Evolutionary conservation across 2,329 filamentous ascomycete genomes (phyloP), one percentile per base, ranked within the genome.

Genomic region (Claviceps pazoutovae): DNA sequence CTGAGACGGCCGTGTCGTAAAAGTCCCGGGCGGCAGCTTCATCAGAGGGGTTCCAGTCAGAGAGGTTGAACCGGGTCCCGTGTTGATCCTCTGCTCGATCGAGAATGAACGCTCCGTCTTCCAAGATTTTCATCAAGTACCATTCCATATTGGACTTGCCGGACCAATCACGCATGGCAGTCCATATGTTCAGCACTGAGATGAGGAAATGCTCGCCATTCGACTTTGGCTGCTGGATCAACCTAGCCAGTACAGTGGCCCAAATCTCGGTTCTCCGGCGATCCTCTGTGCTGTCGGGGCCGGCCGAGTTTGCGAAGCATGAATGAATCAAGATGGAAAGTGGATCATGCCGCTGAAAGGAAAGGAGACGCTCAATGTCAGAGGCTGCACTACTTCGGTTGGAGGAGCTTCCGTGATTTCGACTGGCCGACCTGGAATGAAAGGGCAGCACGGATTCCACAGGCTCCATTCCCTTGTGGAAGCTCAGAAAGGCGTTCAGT

Each of bases 51-150:
- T 82, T 82, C 71, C 86, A 86, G 56, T 82, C 76, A 51, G 84
- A 82, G 42, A 86, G 72, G 67, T 88, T 82, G 67, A 84, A 78
- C 56, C 84, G 75, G 54, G 83, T 82, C 38, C 82, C 79, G 56
- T 85, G 77, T 60, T 88, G 84, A 62, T 89, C 85, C 66, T 90
- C 86, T 61, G 87, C 83, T 62, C 86, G 83, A 62, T 95, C 89
- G 59, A 96, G 74, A 53, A 97, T 74, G 63, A 96, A 96, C 41
- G 89, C 85, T 58, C 93, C 93, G 60, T 94, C 86, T 68, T 95
- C 88, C 36, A 98, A 78, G 54, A 94, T 88, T 64, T 93, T 87
- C 86, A 95, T 93, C 13, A 98, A 78, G 66, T 91, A 97, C 69
- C 88, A 86, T 69, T 96, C 90, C 74, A 98, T 82, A 57, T 89